Conservation (phyloP, 2,329 filamentous ascomycete genomes). For the Plenodomus lindquistii region DNA sequence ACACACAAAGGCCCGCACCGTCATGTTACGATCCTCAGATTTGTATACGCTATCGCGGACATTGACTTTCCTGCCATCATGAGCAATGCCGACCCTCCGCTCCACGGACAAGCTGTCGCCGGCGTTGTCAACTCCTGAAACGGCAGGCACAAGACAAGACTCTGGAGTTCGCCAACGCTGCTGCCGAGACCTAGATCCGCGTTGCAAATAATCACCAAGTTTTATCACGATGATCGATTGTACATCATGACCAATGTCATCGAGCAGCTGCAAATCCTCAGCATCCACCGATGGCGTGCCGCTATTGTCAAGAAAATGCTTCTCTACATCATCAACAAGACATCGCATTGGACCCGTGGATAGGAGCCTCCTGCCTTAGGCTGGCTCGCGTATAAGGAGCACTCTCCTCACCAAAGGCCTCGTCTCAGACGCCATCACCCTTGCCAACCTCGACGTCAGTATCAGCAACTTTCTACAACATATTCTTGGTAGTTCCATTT, state of each 20-base stretch:
- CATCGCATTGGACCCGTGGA: neutral
- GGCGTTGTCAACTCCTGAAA: neutral
- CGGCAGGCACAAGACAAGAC: neutral
- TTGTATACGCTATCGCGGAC: neutral
- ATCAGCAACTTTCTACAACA: neutral
- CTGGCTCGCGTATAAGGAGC: neutral
- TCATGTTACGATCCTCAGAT: neutral
- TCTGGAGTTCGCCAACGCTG: neutral
- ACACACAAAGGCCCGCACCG: neutral
- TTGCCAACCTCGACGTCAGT: neutral
- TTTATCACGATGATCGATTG: constrained; percentile 4
- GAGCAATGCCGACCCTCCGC: neutral
- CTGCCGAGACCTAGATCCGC: neutral
- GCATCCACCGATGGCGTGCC: constrained; percentile 1
- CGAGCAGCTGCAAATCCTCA: constrained; percentile 2
- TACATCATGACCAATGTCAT: neutral
- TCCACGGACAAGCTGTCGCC: neutral
- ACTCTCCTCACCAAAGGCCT: constrained; percentile 5
- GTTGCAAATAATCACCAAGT: constrained; percentile 1
- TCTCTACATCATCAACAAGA: neutral
- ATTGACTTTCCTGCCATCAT: neutral
- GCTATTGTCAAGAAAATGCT: constrained; percentile 3
- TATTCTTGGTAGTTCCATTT: constrained; percentile 2
- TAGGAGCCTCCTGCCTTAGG: neutral
- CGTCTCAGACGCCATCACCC: constrained; percentile 4